These are phyloP conservation scores for Rosa chinensis DNA, from an alignment of 306 rosid genomes.

Conservation along the genomic window DNA sequence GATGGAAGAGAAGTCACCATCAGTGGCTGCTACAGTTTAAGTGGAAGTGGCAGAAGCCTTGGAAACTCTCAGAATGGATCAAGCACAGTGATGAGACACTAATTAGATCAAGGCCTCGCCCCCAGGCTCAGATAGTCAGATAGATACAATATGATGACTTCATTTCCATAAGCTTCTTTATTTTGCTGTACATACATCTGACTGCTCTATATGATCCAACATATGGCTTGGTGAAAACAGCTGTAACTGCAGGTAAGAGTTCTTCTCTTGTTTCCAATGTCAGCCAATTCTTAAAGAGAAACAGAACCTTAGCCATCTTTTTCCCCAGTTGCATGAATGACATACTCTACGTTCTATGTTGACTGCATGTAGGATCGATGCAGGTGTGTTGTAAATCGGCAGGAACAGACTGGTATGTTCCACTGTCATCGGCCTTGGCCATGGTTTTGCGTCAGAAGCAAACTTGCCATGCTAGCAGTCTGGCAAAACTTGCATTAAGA, in stretches of 20 bases:
- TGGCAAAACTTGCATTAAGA: neutral
- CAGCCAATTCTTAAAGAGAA: neutral
- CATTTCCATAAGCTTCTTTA: conserved; percentile 6
- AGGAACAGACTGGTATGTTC: conserved; percentile 32
- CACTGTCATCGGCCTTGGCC: conserved; percentile 20
- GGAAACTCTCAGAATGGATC: conserved; percentile 93
- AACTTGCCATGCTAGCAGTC: conserved; percentile 14
- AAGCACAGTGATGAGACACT: conserved; percentile 86
- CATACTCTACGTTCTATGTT: neutral
- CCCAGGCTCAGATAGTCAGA: conserved; percentile 45
- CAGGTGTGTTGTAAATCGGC: conserved; percentile 45
- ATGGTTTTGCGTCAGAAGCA: conserved; percentile 4
- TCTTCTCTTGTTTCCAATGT: conserved; percentile 1
- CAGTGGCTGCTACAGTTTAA: conserved; percentile 91
- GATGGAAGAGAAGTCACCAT: conserved; percentile 93
- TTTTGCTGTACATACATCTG: conserved; percentile 24
- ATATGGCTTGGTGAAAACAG: conserved; percentile 30
- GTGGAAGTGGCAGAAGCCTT: conserved; percentile 95
- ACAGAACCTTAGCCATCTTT: neutral
- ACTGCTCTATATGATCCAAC: conserved; percentile 23
- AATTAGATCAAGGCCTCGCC: conserved; percentile 64
- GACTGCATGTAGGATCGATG: conserved; percentile 13
- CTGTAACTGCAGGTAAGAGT: conserved; percentile 43
- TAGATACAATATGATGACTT: conserved; percentile 40
- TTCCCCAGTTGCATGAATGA: neutral